Evolutionary conservation across 257 asterid species (phyloP).

Genomic region (Scutellaria barbata): DNA sequence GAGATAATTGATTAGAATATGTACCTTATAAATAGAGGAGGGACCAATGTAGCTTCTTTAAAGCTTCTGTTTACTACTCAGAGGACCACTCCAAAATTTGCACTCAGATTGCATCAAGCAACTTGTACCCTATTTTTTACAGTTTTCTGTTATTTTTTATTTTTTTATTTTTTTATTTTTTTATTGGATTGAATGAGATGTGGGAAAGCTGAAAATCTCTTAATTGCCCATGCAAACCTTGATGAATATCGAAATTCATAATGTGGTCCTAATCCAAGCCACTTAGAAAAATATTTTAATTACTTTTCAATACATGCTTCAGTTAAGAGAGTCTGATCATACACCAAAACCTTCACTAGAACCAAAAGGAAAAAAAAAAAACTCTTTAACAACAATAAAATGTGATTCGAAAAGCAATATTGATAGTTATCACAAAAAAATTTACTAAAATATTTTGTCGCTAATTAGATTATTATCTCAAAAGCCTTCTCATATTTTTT

Average conservation of each 20-base stretch:
- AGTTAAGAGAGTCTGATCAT: too few relatives aligned
- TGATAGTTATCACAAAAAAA: too few relatives aligned
- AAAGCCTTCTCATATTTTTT: too few relatives aligned
- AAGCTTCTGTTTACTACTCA: constrained; percentile 62
- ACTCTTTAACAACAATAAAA: too few relatives aligned
- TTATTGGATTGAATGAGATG: neutral
- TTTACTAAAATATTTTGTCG: too few relatives aligned
- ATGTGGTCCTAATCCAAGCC: neutral
- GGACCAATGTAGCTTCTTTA: constrained; percentile 69
- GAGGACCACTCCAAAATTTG: constrained; percentile 63
- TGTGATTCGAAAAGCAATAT: too few relatives aligned
- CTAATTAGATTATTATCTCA: too few relatives aligned
- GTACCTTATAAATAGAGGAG: constrained; percentile 47
- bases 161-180: too few relatives aligned
- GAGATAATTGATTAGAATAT: constrained; percentile 50
- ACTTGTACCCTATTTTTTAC: constrained; percentile 29
- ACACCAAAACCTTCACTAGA: too few relatives aligned
- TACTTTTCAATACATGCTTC: too few relatives aligned
- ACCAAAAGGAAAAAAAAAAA: too few relatives aligned
- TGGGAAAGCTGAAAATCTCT: neutral
- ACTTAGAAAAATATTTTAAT: too few relatives aligned
- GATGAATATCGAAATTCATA: neutral
- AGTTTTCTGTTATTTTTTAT: neutral
- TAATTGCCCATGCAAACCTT: neutral
- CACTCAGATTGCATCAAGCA: constrained; percentile 49